Percentiles rank a stretch among this genome's conserved stretches.
phyloP scores from a whole-genome alignment of 2,329 filamentous ascomycete genomes.

The Penicillium sp. region DNA sequence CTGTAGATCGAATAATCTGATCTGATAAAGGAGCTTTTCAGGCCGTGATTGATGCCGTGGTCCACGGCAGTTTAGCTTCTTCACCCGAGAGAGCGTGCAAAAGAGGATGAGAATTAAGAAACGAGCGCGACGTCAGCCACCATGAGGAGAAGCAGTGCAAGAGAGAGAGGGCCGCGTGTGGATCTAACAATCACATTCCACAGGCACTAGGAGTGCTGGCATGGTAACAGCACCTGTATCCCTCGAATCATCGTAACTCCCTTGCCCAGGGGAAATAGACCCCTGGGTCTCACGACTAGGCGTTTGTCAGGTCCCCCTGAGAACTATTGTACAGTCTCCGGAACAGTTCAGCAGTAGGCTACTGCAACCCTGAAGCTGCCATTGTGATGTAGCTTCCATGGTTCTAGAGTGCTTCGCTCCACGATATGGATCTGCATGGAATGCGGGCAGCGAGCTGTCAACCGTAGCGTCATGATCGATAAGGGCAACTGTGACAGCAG shows the following conservation, averaged over 20 bases:
- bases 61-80: background rate
- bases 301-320: constrained; percentile 13
- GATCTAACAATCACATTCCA: constrained; percentile 24
- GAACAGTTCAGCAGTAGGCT: background rate
- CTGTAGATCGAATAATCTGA: too few relatives aligned
- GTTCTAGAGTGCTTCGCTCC: constrained; percentile 11
- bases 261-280: constrained; percentile 3
- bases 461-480: constrained; percentile 7
- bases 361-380: constrained; percentile 19
- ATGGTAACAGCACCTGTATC: constrained; percentile 29
- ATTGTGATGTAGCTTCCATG: constrained; percentile 20
- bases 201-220: constrained; percentile 22
- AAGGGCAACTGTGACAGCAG: background rate
- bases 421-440: constrained; percentile 18
- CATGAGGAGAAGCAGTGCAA: background rate
- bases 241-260: constrained; percentile 19
- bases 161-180: constrained; percentile 14
- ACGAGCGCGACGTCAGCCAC: constrained; percentile 2
- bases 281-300: background rate
- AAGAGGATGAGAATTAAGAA: background rate
- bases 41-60: background rate
- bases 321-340: background rate
- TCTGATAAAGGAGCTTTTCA: too few relatives aligned
- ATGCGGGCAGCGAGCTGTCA: constrained; percentile 23
- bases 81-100: background rate